Evolutionary conservation across 768 basidiomycete genomes (phyloP), one percentile per base, ranked within the genome.

Genomic region (Tubosaeta sp.): DNA sequence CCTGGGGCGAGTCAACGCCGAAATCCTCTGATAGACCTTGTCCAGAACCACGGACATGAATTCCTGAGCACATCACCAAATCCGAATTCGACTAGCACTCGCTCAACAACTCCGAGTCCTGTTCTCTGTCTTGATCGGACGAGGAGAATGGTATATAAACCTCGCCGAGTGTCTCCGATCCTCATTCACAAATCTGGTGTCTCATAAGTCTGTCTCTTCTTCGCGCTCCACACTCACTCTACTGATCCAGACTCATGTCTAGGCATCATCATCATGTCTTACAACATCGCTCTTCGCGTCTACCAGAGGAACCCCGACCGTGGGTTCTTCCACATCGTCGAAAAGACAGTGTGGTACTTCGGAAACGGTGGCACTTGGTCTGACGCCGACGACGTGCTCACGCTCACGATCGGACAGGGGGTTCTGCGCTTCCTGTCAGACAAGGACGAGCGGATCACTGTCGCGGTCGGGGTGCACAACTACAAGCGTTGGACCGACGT

Each of bases 401-500:
- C 13, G 14, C 22, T 34, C 33, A n/a, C 22, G 8, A 46, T 25
- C 16, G 33, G 22, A 2, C 1, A 5, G 4, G 29, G 42, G 14
- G 42, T 43, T 13, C 46, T 76, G 16, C 71, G 71, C 50, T 65
- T 75, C 59, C 29, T 35, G 29, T 55, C 60, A 7, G 61, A 64
- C 43, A 59, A 45, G 8, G 67, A 60, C 50, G 72, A 74, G 47
- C 51, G 43, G 9, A 67, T 72, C 65, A 46, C 72, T 26, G 55
- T 71, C 54, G 63, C 64, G 13, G 35, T 75, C 22, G 75, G 76
- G 1, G 63, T 75, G 25, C 68, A 76, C 64, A 71, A 71, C 63
- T 65, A 69, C 27, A 43, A 31, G 16, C 43, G 43, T 16, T 31
- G 29, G 43, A 17, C 27, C n/a, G 9, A 43, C n/a, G n/a, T 43